Base-by-base conservation (phyloP, 2,329 filamentous ascomycete species). In the Penicillium sp. region DNA sequence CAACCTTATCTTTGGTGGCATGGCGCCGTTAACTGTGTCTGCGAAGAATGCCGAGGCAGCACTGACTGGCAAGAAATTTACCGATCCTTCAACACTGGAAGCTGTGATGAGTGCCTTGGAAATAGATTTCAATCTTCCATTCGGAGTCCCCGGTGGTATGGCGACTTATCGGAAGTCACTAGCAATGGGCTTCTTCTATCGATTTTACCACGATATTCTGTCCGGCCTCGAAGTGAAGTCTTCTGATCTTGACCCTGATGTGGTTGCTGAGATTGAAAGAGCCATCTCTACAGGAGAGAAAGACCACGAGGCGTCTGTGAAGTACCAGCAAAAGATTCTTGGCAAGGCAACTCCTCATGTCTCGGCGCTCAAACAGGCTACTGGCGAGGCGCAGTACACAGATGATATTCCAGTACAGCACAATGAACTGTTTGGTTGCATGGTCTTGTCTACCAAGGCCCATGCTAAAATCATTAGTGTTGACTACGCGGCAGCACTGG, bases 111-210 rank as follows among this genome's bases (percentile, higher is more conserved):
- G 86, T 65, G 90, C 91, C 0, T 80, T 99, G n/a, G 93, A 92
- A 62, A 81, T 85, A 51, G 95, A 98, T 69, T 99, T 99, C 69
- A 86, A 96, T 71, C 81, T 99, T 29, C 83, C 85, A 4, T 98
- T 96, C 67, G 88, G 92, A 53, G 95, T 99, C 0, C 95, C 93
- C 0, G 95, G 95, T 63, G 95, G 95, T 37, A 99, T 99, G 95
- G 93, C 95, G 0, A 96, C 92, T 1, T 99, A 98, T 71, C 83
- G 95, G 27, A 96, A 95, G 72, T 91, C 92, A 1, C 79, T 99
- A 9, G 93, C 95, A 0, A 80, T 98, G 52, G 88, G 93, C 2
- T 96, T 99, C 81, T 98, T 98, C 77, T 98, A 98, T 76, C 88
- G 92, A 39, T 99, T 97, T 75, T 98, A 96, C 71, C 91, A 98